Base-by-base conservation (phyloP, 1,284 basidiomycete genomes). In the Erythrobasidium hasegawianum region DNA sequence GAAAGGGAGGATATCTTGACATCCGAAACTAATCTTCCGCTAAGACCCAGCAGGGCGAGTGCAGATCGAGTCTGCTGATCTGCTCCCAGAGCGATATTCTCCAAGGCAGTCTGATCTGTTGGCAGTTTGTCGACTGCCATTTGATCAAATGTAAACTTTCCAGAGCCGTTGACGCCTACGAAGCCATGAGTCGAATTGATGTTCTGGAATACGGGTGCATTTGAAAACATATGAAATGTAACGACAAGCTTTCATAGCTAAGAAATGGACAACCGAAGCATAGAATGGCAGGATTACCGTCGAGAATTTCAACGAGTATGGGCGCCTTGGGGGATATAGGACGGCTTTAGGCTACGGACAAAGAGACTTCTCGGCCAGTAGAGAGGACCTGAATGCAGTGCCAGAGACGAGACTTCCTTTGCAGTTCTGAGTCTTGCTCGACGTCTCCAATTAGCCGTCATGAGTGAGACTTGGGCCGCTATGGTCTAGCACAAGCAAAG, bases 71-170 rank as follows among this genome's bases (percentile, higher is more conserved):
- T 79, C 22, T 78, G 81, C 68, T 77, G 78, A 68, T 82, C 82
- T 52, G 70, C 69, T n/a, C 70, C 64, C 0, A 71, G 58, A 29
- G 81, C 50, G 57, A 81, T 79, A 65, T 80, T 78, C 20, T 77
- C 74, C 1, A 84, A 72, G 0, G 83, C 81, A 60, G 75, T 79
- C 11, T 71, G 57, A 3, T 57, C 62, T 2, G 18, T 39, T 0
- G 62, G 52, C n/a, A 78, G 64, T 20, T 71, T 61, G 59, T 78
- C 77, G 68, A 79, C 75, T 18, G 75, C 76, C 67, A 78, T 76
- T 64, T 80, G 80, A 62, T 84, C 82, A 1, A 87, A 74, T 0
- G 86, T 88, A 24, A 83, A 84, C 76, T 87, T 87, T 29, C 82
- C 82, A 70, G 79, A 75, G 0, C 82, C 82, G 72, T 83, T 83